Conservation (phyloP, 2,329 filamentous ascomycete genomes). For the Gaeumannomyces tritici region DNA sequence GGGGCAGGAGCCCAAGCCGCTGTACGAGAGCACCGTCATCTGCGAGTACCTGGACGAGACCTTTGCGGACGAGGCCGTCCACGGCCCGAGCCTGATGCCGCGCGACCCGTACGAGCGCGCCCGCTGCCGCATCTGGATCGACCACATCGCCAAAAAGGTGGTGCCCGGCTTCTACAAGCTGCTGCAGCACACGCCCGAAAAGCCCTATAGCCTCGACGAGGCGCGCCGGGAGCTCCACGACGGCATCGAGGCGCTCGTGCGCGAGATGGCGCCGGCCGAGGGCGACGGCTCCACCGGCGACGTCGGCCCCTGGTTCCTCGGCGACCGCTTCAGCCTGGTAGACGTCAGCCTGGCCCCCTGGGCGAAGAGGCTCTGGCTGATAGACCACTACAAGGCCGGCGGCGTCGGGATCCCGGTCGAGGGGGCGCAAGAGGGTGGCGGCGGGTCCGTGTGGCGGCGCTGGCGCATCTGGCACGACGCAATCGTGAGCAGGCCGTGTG, state of each 20-base stretch:
- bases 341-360: slow-evolving; percentile 66
- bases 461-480: slow-evolving; percentile 58
- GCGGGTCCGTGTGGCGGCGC: slow-evolving; percentile 43
- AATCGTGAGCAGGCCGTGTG: slow-evolving; percentile 48
- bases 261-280: slow-evolving; percentile 44
- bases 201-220: slow-evolving; percentile 37
- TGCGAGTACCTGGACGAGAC: slow-evolving; percentile 70
- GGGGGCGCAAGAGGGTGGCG: slow-evolving; percentile 6
- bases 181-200: slow-evolving; percentile 43
- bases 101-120: slow-evolving; percentile 54
- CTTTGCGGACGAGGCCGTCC: slow-evolving; percentile 35
- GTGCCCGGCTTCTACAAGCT: slow-evolving; percentile 60
- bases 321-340: slow-evolving; percentile 52
- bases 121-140: slow-evolving; percentile 61
- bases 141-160: slow-evolving; percentile 58
- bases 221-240: slow-evolving; percentile 48
- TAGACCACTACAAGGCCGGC: slow-evolving; percentile 63
- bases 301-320: slow-evolving; percentile 61
- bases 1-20: slow-evolving; percentile 36
- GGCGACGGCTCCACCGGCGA: neutral
- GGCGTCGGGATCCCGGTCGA: slow-evolving; percentile 34
- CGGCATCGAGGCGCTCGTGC: slow-evolving; percentile 49
- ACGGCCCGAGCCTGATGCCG: slow-evolving; percentile 45
- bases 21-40: slow-evolving; percentile 66
- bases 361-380: slow-evolving; percentile 61